These are phyloP conservation scores for Peziza echinospora DNA, from an alignment of 495 filamentous ascomycete species.

Conservation along the genomic window DNA sequence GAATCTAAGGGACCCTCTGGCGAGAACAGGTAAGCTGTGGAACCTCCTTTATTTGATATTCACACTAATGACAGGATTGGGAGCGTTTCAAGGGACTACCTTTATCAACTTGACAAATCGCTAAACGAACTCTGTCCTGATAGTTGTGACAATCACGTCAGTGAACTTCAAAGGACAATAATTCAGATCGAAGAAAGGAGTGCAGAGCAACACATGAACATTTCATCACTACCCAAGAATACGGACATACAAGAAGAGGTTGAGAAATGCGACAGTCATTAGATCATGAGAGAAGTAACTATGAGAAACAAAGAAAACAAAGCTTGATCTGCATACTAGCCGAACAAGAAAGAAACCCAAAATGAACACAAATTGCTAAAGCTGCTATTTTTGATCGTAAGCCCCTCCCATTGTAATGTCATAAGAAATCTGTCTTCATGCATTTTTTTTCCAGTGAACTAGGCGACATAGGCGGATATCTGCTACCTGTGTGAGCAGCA, in stretches of 20 bases:
- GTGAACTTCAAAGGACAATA: conserved; percentile 15
- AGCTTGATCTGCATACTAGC: too few species aligned
- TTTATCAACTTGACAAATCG: conserved; percentile 58
- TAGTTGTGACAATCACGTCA: conserved; percentile 67
- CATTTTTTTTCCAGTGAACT: too few species aligned
- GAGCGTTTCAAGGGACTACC: conserved; percentile 52
- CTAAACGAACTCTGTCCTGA: conserved; percentile 53
- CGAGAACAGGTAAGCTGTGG: conserved; percentile 36
- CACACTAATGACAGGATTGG: too few species aligned
- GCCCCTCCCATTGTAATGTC: too few species aligned
- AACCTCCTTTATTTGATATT: neutral
- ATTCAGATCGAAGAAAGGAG: conserved; percentile 4
- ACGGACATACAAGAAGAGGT: neutral
- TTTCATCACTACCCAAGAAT: neutral
- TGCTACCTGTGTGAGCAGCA: too few species aligned
- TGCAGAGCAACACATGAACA: neutral
- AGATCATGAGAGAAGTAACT: neutral
- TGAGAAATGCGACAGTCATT: neutral
- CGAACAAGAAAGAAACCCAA: too few species aligned
- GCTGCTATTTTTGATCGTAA: too few species aligned
- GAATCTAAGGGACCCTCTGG: conserved; percentile 63
- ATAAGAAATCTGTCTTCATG: too few species aligned
- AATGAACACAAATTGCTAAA: too few species aligned
- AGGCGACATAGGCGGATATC: too few species aligned
- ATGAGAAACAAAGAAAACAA: too few species aligned